phyloP scores from a whole-genome alignment of 129 eudicot species.

The Dittrichia graveolens region DNA sequence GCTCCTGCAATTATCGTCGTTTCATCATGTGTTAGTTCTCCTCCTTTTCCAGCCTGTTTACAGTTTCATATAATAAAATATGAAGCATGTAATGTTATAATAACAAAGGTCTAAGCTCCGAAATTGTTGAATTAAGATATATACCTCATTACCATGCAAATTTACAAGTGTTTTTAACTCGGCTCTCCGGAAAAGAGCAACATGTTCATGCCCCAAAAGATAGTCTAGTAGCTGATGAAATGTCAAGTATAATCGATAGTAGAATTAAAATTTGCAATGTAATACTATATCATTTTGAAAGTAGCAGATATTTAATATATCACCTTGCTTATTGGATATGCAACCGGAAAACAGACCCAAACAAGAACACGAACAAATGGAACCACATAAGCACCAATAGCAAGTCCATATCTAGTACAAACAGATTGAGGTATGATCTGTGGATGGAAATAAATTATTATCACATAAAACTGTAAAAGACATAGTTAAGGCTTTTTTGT shows the following conservation, averaged over 20 bases:
- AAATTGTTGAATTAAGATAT: neutral
- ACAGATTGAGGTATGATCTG: constrained; percentile 96
- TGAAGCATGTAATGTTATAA: neutral
- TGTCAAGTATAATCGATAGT: neutral
- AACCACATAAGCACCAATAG: constrained; percentile 78
- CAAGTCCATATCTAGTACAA: constrained; percentile 85
- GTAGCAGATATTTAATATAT: neutral
- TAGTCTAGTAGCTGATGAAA: constrained; percentile 33
- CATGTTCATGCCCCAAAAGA: constrained; percentile 40
- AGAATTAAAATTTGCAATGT: neutral
- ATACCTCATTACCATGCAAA: constrained; percentile 53
- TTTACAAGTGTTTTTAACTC: constrained; percentile 66
- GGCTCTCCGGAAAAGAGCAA: constrained; percentile 41
- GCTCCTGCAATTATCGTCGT: constrained; percentile 98
- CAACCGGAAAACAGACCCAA: constrained; percentile 85
- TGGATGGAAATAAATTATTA: neutral
- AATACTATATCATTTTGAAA: neutral
- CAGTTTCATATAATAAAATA: neutral
- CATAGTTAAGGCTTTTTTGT: too few species aligned
- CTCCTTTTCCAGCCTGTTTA: constrained; percentile 88
- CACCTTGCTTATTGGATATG: constrained; percentile 98
- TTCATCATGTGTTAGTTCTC: constrained; percentile 94
- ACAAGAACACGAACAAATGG: constrained; percentile 87
- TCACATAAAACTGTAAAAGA: too few species aligned
- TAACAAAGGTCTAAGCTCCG: neutral